phyloP scores from a whole-genome alignment of 129 eudicot species.

The Ambrosia artemisiifolia region DNA sequence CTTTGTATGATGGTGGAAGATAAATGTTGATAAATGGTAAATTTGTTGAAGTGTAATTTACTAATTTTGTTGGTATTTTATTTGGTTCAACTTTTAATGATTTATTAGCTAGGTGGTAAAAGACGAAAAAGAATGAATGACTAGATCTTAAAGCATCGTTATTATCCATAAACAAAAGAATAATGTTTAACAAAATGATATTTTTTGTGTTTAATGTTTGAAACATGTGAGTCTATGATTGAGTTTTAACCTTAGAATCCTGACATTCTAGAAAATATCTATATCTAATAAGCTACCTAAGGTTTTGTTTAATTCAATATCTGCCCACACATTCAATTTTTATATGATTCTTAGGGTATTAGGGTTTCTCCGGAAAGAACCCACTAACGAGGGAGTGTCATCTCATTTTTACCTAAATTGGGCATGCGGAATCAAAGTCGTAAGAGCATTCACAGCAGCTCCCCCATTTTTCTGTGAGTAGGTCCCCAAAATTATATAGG shows the following conservation, averaged over 20 bases:
- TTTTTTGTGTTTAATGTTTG: not conserved
- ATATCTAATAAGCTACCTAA: no score
- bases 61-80: not conserved
- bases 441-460: no score
- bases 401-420: no score
- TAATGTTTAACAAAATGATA: not conserved
- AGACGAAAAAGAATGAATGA: not conserved
- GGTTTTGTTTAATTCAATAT: not conserved
- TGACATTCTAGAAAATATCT: not conserved
- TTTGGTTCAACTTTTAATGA: not conserved
- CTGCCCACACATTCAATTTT: no score
- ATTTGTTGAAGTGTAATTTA: not conserved
- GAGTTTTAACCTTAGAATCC: not conserved
- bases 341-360: no score
- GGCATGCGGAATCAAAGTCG: no score
- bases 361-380: no score
- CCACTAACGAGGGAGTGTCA: no score
- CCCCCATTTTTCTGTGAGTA: no score
- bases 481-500: no score
- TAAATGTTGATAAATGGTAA: not conserved
- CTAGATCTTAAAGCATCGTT: not conserved
- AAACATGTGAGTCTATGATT: not conserved
- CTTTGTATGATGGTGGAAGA: no score
- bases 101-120: not conserved
- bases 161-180: no score